Evolutionary conservation across 2,329 filamentous ascomycete genomes (phyloP), one percentile per base, ranked within the genome.

Genomic region (Pseudogymnoascus sp.): DNA sequence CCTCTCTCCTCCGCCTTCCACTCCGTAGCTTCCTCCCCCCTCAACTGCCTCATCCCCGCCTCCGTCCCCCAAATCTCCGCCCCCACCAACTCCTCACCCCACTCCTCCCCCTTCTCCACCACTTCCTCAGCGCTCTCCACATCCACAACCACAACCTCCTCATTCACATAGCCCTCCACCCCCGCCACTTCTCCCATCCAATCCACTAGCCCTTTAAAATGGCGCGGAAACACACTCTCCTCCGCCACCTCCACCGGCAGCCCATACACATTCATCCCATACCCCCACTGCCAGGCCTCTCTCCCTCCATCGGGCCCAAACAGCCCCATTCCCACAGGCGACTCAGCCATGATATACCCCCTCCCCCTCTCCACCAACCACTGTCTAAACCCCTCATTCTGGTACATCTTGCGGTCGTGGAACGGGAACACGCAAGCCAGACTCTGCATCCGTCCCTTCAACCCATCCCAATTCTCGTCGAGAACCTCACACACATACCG

Each of bases 241-340:
- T 3, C 87, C 87, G 1, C 50, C 50, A 56, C 50, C 11, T 56
- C 50, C 6, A 29, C 24, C 3, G 50, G 50, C 6, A 86, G 82
- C n/a, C 87, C 87, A 74, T 88, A 88, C 65, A 86, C 81, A 4
- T 88, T 88, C 67, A 84, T 88, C 4, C 88, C 87, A 47, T 82
- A 77, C 10, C 73, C 67, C 0, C 78, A 61, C 19, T 69, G 26
- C n/a, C 38, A 16, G 13, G 66, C 65, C 14, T 13, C 40, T 7
- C 8, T 19, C 24, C 31, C 38, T 6, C 82, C 81, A 1, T 78
- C 71, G 1, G 82, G 77, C 0, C 82, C 81, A 0, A 81, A 76
- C 6, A 91, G 73, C 1, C 81, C 80, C 1, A 76, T 79, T 42
- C 82, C 82, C 0, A 82, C 68, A 0, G 82, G 79, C 3, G 82